Evolutionary conservation across 139 green algal genomes (phyloP).

Genomic region (Coelastrella sp.): DNA sequence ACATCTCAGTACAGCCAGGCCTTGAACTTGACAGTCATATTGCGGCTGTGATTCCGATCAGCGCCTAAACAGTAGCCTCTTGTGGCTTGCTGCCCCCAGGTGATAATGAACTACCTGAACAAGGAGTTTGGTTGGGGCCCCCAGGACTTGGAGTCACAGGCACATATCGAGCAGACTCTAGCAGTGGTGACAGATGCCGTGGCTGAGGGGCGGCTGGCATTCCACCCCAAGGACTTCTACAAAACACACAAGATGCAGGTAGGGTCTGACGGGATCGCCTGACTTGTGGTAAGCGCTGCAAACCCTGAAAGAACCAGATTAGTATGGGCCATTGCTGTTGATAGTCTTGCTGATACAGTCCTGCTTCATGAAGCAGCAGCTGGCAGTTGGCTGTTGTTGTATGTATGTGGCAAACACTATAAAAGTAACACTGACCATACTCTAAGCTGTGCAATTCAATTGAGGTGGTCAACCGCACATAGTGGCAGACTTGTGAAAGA

Average conservation of each 20-base stretch:
- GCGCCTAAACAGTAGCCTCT: background rate
- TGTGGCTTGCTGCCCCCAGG: background rate
- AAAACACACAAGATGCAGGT: slow-evolving; percentile 57
- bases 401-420: background rate
- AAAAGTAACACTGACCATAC: too few species aligned
- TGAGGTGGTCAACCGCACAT: too few species aligned
- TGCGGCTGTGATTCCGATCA: too few species aligned
- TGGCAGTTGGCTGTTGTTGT: background rate
- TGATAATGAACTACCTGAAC: slow-evolving; percentile 50
- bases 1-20: too few species aligned
- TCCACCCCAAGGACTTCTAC: slow-evolving; percentile 65
- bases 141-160: background rate
- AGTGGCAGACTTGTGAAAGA: too few species aligned
- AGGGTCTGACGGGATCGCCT: background rate
- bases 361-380: too few species aligned
- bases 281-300: too few species aligned
- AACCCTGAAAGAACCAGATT: too few species aligned
- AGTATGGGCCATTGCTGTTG: background rate
- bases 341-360: background rate
- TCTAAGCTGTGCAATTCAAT: too few species aligned
- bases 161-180: slow-evolving; percentile 61
- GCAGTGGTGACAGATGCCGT: slow-evolving; percentile 59
- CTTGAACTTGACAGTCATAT: too few species aligned
- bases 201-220: slow-evolving; percentile 59
- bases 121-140: slow-evolving; percentile 35